phyloP scores from a whole-genome alignment of 257 asterid genomes.

The Solanum etuberosum region DNA sequence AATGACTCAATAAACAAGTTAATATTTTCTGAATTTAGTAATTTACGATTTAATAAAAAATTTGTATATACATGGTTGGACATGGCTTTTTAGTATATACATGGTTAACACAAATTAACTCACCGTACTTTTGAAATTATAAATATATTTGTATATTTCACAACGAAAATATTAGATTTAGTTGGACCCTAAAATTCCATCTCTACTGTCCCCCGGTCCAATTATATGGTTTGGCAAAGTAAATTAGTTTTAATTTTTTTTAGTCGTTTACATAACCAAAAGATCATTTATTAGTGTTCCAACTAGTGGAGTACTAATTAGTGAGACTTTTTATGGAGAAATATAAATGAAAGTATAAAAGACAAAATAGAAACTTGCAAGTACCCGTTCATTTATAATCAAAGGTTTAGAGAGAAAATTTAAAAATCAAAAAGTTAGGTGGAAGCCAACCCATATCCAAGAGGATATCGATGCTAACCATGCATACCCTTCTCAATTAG shows the following conservation, averaged over 20 bases:
- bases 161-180: background rate
- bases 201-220: background rate
- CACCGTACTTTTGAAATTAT: background rate
- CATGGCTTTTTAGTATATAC: background rate
- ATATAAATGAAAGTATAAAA: background rate
- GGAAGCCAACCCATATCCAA: background rate
- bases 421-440: background rate
- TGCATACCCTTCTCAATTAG: background rate
- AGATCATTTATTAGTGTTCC: background rate
- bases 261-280: background rate
- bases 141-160: background rate
- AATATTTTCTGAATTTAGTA: background rate
- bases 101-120: background rate
- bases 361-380: background rate
- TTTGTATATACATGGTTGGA: background rate
- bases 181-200: background rate
- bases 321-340: background rate
- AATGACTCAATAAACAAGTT: background rate
- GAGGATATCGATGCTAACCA: background rate
- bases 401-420: fast-evolving
- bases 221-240: background rate
- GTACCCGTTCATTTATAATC: fast-evolving
- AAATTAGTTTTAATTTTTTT: background rate
- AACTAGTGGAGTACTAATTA: background rate
- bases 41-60: background rate